A percentile compares a stretch with the other conserved stretches of the same genome.
Evolutionary conservation across 2,329 filamentous ascomycete genomes (phyloP).

Genomic region (Diplocarpon mali): DNA sequence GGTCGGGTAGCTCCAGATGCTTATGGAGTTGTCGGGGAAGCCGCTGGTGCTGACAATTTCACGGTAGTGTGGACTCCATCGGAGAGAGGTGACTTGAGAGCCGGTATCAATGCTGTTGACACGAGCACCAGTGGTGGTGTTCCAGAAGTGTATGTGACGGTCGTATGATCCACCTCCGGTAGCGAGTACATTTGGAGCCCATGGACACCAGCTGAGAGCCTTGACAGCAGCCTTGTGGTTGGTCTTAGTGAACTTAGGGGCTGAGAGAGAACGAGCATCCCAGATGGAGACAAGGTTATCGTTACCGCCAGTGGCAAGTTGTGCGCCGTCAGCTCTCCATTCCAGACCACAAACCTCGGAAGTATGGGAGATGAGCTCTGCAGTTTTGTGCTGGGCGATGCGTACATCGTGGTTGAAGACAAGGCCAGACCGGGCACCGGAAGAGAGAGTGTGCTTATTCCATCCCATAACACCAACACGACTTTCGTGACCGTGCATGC

Average conservation of each 20-base stretch:
- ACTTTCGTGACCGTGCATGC: slow-evolving; percentile 96
- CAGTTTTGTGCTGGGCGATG: slow-evolving; percentile 94
- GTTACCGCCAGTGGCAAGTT: slow-evolving; percentile 94
- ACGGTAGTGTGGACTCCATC: slow-evolving; percentile 94
- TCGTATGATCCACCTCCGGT: slow-evolving; percentile 95
- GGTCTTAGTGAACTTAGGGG: slow-evolving; percentile 98
- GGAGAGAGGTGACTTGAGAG: slow-evolving; percentile 89
- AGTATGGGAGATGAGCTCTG: slow-evolving; percentile 92
- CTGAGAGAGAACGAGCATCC: slow-evolving; percentile 86
- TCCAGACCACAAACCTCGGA: slow-evolving; percentile 97
- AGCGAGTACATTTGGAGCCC: slow-evolving; percentile 94
- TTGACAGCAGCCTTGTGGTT: slow-evolving; percentile 99
- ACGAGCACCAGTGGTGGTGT: slow-evolving; percentile 91
- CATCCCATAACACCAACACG: slow-evolving; percentile 97
- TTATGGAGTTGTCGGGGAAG: slow-evolving; percentile 98
- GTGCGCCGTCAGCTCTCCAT: slow-evolving; percentile 92
- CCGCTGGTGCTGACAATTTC: slow-evolving; percentile 97
- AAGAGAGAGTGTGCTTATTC: slow-evolving; percentile 97
- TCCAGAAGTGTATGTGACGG: slow-evolving; percentile 99
- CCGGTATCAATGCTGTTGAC: slow-evolving; percentile 99
- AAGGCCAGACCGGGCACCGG: slow-evolving; percentile 84
- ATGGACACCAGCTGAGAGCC: slow-evolving; percentile 96
- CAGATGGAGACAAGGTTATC: slow-evolving; percentile 99
- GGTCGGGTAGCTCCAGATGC: slow-evolving; percentile 98
- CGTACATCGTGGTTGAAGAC: slow-evolving; percentile 99